Conservation (phyloP, 371 early-diverging fungal genomes). For the Mucor circinelloides region DNA sequence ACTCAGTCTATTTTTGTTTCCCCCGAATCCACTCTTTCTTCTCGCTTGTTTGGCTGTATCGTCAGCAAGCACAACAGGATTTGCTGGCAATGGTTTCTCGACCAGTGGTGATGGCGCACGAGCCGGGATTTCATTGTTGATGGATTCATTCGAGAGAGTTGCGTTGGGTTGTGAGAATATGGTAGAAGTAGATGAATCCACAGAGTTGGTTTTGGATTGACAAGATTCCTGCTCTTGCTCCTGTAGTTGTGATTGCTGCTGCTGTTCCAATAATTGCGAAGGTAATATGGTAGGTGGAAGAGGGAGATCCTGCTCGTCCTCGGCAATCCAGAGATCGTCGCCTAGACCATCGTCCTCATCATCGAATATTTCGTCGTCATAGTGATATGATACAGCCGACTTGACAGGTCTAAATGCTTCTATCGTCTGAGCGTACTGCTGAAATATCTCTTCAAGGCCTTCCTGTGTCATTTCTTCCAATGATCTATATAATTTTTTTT, state of each 20-base stretch:
- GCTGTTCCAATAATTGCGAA: neutral
- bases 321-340: constrained; percentile 24
- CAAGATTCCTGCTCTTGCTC: neutral
- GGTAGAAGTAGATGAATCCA: constrained; percentile 3
- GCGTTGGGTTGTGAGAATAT: constrained; percentile 29
- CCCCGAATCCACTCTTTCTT: constrained; percentile 25
- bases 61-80: constrained; percentile 11
- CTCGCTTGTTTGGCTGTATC: constrained; percentile 20
- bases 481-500: constrained; percentile 41
- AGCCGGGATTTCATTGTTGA: constrained; percentile 5
- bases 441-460: constrained; percentile 47
- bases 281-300: neutral
- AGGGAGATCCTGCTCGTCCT: constrained; percentile 6
- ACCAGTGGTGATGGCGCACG: constrained; percentile 18
- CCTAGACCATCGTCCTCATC: constrained; percentile 24
- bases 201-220: constrained; percentile 1
- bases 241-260: neutral
- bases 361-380: constrained; percentile 25
- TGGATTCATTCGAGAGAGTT: constrained; percentile 21
- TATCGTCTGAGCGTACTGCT: constrained; percentile 48
- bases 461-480: constrained; percentile 52
- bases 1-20: constrained; percentile 36
- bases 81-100: constrained; percentile 29
- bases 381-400: constrained; percentile 11
- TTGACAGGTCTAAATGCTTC: constrained; percentile 46